Evolutionary conservation across 176 grass and related monocot species (phyloP).

Genomic region (Melocanna baccifera): DNA sequence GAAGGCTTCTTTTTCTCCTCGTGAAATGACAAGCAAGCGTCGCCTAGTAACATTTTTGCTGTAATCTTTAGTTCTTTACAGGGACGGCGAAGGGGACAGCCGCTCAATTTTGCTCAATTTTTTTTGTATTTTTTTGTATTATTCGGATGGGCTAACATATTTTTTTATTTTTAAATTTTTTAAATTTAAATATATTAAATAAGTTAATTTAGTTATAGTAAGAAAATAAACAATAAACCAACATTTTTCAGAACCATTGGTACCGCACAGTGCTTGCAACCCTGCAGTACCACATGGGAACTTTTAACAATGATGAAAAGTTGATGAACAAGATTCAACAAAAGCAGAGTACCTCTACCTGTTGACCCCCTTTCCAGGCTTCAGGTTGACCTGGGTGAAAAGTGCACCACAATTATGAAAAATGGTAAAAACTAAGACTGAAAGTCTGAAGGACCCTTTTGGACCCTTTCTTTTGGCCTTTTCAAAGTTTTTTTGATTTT

Average conservation of each 20-base stretch:
- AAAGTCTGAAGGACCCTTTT: not conserved
- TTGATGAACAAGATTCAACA: not conserved
- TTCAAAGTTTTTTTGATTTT: too few species aligned
- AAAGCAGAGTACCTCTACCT: not conserved
- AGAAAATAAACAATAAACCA: too few species aligned
- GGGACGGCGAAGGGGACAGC: not conserved
- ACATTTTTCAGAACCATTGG: too few species aligned
- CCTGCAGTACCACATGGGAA: not conserved
- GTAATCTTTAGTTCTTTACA: not conserved
- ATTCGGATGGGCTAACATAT: too few species aligned
- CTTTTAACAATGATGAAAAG: constrained; percentile 8
- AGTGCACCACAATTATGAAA: not conserved
- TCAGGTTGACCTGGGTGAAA: constrained; percentile 12
- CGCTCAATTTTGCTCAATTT: not conserved
- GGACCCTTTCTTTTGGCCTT: too few species aligned
- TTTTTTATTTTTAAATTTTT: too few species aligned
- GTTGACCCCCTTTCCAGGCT: constrained; percentile 2
- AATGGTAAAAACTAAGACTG: not conserved
- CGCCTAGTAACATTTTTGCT: too few species aligned
- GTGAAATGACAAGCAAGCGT: not conserved
- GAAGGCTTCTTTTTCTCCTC: not conserved
- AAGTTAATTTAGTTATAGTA: too few species aligned
- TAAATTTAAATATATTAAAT: too few species aligned
- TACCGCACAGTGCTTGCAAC: too few species aligned
- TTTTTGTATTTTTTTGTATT: too few species aligned